phyloP scores from a whole-genome alignment of 1,284 basidiomycete species.

The Rhodotorula sp. region DNA sequence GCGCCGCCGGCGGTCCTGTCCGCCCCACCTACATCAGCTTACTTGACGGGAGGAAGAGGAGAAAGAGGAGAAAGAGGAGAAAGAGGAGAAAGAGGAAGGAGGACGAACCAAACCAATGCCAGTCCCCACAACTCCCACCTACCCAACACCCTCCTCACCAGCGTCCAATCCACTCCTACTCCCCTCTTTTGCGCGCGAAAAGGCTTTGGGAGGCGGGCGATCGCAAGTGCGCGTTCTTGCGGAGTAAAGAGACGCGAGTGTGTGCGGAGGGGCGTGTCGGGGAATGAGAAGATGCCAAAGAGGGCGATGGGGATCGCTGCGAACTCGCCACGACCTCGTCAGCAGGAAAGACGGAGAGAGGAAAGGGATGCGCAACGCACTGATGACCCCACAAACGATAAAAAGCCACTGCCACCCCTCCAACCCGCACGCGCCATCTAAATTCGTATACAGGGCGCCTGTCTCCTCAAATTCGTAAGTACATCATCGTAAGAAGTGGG shows the following conservation, averaged over 20 bases:
- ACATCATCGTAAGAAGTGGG: neutral
- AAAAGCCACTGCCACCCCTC: constrained; percentile 70
- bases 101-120: constrained; percentile 2
- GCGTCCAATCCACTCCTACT: constrained; percentile 53
- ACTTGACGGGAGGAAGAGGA: too few species aligned
- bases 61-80: neutral
- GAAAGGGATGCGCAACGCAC: constrained; percentile 46
- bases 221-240: constrained; percentile 44
- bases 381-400: constrained; percentile 69
- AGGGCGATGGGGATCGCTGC: constrained; percentile 49
- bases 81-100: neutral
- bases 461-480: too few species aligned
- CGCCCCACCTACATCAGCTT: neutral
- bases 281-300: constrained; percentile 69
- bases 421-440: constrained; percentile 59
- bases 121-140: constrained; percentile 55
- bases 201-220: constrained; percentile 25
- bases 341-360: constrained; percentile 36
- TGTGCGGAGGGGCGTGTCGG: constrained; percentile 62
- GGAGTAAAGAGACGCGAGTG: constrained; percentile 50
- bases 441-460: constrained; percentile 59
- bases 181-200: constrained; percentile 42
- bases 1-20: constrained; percentile 5
- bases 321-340: too few species aligned
- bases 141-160: constrained; percentile 58